Evolutionary conservation across 2,329 filamentous ascomycete genomes (phyloP), one percentile per base, ranked within the genome.

Genomic region (Laburnicola sp.): DNA sequence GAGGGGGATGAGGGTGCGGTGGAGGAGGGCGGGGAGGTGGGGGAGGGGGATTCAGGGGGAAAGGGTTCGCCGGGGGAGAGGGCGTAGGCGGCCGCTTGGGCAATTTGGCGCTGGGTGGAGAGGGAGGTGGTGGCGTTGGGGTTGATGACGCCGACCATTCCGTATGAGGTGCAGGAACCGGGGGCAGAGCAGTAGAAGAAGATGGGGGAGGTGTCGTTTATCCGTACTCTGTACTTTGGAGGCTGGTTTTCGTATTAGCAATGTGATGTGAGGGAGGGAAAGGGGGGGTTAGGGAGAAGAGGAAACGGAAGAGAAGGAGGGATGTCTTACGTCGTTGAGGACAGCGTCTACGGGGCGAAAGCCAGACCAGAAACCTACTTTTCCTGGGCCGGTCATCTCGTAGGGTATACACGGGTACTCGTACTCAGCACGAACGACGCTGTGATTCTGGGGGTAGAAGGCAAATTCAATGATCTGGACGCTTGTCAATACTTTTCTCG

Each of bases 91-190:
- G 64, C 54, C 31, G 60, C 45, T 16, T 50, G 49, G 6, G 70
- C 69, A 25, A 66, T 41, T 11, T 54, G 27, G 1, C 59, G 56
- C 34, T 73, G 70, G 28, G 45, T 47, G 4, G 53, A 45, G 32
- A 72, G 54, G 4, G 53, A 59, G 37, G 57, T 62, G 9, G 52
- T 57, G 5, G 59, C 28, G 38, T 68, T 69, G 7, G 86, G 81
- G 63, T 92, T 93, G 58, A 92, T 86, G 1, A 83, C 86, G 3
- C 88, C 88, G 16, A 93, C 81, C 88, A 93, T 93, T 32, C 83
- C 80, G 45, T 85, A 81, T 2, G 74, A 70, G 7, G 80, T 78
- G 64, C 89, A 93, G 4, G 85, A 87, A 1, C 77, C 81, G 0
- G 83, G 79, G 0, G 86, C 86, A 0, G 84, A 64, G 52, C 70